Percentiles rank a stretch among this genome's conserved stretches.
These are phyloP conservation scores for Phytophthora foliorum DNA, from an alignment of 352 stramenopile species.

Conservation along the genomic window DNA sequence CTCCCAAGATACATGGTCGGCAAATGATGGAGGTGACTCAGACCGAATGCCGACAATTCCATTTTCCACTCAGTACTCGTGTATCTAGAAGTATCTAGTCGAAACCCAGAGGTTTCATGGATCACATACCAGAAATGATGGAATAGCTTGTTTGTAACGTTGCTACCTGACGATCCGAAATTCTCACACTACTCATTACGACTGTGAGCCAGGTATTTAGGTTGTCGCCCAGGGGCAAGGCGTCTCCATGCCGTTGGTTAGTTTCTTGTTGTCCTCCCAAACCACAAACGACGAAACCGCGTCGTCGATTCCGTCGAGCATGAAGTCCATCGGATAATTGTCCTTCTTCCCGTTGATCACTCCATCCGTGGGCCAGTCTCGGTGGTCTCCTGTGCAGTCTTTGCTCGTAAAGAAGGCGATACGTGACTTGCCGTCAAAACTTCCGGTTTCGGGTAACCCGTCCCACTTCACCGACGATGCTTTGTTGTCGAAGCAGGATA, in stretches of 20 bases:
- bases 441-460: constrained; percentile 6
- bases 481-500: constrained; percentile 35
- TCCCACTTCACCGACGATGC: constrained; percentile 40
- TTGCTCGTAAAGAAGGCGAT: constrained; percentile 36
- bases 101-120: background rate
- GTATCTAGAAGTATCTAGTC: background rate
- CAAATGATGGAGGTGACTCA: too few species aligned
- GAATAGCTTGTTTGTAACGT: background rate
- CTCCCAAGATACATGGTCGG: too few species aligned
- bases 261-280: constrained; percentile 25
- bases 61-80: background rate
- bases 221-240: constrained; percentile 22
- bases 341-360: constrained; percentile 24
- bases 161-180: background rate
- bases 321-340: constrained; percentile 36
- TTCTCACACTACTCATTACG: background rate
- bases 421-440: constrained; percentile 25
- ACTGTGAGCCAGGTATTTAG: background rate
- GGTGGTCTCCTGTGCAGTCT: constrained; percentile 17
- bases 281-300: constrained; percentile 38
- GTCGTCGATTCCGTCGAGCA: constrained; percentile 31
- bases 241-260: constrained; percentile 26
- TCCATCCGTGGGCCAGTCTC: constrained; percentile 24
- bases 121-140: background rate
- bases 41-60: too few species aligned